Evolutionary conservation across 495 filamentous ascomycete species (phyloP).

Genomic region (Hypomontagnella monticulosa): DNA sequence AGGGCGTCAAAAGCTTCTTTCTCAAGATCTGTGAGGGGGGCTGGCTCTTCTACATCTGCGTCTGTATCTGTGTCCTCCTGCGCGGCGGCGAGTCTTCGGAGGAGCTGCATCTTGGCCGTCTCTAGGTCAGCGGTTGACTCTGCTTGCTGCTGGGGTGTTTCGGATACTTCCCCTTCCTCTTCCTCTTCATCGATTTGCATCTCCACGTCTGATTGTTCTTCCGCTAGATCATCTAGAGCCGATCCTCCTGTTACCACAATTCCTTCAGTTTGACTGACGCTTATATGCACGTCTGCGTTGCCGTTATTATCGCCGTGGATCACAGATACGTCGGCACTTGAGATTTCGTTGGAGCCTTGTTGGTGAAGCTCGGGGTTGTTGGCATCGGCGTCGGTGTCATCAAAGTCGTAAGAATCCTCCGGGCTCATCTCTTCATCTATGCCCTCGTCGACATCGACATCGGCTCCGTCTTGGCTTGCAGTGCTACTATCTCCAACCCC

Average conservation of each 20-base stretch:
- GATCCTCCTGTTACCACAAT: constrained; percentile 7
- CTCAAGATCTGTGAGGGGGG: constrained; percentile 24
- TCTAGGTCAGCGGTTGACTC: constrained; percentile 59
- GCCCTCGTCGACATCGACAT: constrained; percentile 41
- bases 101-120: constrained; percentile 67
- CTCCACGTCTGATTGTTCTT: constrained; percentile 47
- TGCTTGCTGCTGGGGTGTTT: constrained; percentile 40
- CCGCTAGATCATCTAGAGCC: constrained; percentile 25
- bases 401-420: constrained; percentile 26
- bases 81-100: constrained; percentile 54
- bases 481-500: constrained; percentile 45
- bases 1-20: constrained; percentile 39
- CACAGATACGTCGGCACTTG: background rate
- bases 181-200: constrained; percentile 50
- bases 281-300: too few species aligned
- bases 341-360: background rate
- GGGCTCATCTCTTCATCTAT: constrained; percentile 31
- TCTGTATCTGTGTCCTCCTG: constrained; percentile 1
- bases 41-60: background rate
- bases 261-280: background rate
- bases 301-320: background rate
- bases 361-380: constrained; percentile 37
- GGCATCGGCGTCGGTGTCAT: constrained; percentile 44
- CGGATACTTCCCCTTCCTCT: constrained; percentile 55
- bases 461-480: constrained; percentile 39